Evolutionary conservation across 139 green algal genomes (phyloP).

Genomic region (Coccomyxa sp.): DNA sequence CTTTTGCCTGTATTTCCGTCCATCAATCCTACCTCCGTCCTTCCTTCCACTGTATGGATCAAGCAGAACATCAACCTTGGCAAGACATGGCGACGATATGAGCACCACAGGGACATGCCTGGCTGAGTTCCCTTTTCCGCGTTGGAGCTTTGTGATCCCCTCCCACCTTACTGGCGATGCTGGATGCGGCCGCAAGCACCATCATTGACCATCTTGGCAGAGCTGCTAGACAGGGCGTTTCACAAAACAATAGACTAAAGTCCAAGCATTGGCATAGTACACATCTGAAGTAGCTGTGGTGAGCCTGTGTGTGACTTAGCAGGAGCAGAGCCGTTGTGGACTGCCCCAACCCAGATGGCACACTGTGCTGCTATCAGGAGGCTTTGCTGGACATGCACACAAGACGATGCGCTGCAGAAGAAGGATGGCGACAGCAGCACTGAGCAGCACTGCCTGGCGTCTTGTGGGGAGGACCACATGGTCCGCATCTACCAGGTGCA

Average conservation of each 20-base stretch:
- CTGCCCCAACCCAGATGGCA: constrained; percentile 6
- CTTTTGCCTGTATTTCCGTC: too few species aligned
- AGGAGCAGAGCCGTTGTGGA: constrained; percentile 30
- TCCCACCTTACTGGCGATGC: background rate
- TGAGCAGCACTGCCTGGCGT: constrained; percentile 32
- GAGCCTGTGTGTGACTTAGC: background rate
- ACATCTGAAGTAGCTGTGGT: too few species aligned
- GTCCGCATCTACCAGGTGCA: too few species aligned
- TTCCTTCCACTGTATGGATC: too few species aligned
- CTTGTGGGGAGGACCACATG: constrained; percentile 58
- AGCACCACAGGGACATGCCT: too few species aligned
- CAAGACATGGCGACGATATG: too few species aligned
- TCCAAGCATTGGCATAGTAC: too few species aligned
- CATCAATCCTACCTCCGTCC: too few species aligned
- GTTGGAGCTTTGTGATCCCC: background rate
- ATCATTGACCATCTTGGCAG: background rate
- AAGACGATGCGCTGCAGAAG: background rate
- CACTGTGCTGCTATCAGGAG: constrained; percentile 54
- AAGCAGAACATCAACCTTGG: too few species aligned
- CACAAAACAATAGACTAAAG: too few species aligned
- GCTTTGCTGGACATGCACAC: constrained; percentile 42
- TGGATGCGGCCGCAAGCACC: background rate
- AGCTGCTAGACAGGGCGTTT: background rate
- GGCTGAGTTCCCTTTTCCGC: too few species aligned
- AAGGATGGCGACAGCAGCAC: background rate